Evolutionary conservation across 805 yeast genomes (phyloP), one percentile per base, ranked within the genome.

Genomic region (Cyberlindnera xylosilytica): DNA sequence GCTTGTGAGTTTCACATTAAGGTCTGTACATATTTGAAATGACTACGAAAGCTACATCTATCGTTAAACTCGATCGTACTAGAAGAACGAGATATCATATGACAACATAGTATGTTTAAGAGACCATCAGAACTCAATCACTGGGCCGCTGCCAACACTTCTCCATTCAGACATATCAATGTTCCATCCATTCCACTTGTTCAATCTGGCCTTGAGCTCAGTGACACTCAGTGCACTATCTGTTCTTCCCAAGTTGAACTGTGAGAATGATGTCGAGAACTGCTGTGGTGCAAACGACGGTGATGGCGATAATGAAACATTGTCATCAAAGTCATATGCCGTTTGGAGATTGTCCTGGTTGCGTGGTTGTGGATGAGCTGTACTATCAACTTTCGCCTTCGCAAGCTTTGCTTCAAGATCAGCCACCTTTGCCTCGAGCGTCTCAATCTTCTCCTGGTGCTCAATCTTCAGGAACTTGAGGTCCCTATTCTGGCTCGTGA

Each of bases 141-240:
- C 58, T 3, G 86, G 81, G 2, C 89, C 89, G 39, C 74, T 66
- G 1, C 87, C 88, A 15, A 78, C 69, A 39, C 81, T 75, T 57
- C 83, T 73, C 97, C 97, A 90, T 12, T 60, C 54, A 20, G 87
- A 73, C 95, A 90, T 86, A 56, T 90, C 96, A 3, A 88, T 74
- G 56, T 83, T 87, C 89, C 90, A 90, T 37, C 78, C 80, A 50
- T 79, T 81, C 95, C 95, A 90, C 50, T 78, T 79, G 57, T 72
- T 69, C 50, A 90, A 63, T 34, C 74, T 70, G 41, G 79, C 71
- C 52, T 78, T 80, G 11, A 73, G 73, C 6, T 78, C 74, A 47
- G 76, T 77, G 23, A 74, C 57, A 39, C 70, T 69, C 33, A 62
- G 56, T n/a, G 57, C 41, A 31, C 63, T 57, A 20, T 50, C 58